A percentile compares a stretch with the other conserved stretches of the same genome.
These are phyloP conservation scores for Talaromyces sp. DNA, from an alignment of 2,329 filamentous ascomycete species.

Conservation along the genomic window DNA sequence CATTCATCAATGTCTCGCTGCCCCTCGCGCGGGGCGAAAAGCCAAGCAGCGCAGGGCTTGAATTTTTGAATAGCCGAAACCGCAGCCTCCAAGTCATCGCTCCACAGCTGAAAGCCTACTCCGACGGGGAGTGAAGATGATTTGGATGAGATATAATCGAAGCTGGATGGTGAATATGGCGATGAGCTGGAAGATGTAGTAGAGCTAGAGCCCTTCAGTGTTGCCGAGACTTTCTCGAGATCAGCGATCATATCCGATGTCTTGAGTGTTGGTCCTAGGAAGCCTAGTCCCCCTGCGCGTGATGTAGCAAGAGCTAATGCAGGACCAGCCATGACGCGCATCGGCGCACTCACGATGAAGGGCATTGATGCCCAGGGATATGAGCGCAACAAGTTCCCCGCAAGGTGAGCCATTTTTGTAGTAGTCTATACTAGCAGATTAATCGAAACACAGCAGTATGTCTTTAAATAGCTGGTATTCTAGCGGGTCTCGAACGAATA, in stretches of 20 bases:
- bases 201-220: constrained; percentile 21
- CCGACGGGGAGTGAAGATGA: constrained; percentile 29
- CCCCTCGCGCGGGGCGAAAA: constrained; percentile 31
- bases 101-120: constrained; percentile 39
- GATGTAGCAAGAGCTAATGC: constrained; percentile 58
- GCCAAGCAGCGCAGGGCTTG: constrained; percentile 38
- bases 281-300: constrained; percentile 47
- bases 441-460: background rate
- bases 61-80: constrained; percentile 24
- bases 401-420: constrained; percentile 3
- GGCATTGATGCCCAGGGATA: constrained; percentile 54
- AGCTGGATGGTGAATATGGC: background rate
- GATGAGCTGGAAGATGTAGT: constrained; percentile 10
- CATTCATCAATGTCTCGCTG: constrained; percentile 38
- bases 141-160: background rate
- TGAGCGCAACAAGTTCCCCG: background rate
- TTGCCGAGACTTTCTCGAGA: constrained; percentile 22
- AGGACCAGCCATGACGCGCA: constrained; percentile 59
- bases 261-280: constrained; percentile 54
- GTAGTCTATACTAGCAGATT: background rate
- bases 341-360: constrained; percentile 60
- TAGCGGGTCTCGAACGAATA: background rate
- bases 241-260: constrained; percentile 24
- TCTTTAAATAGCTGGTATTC: background rate
- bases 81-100: constrained; percentile 27